Percentiles rank a stretch among this genome's conserved stretches.
Evolutionary conservation across 1,139 yeast species (phyloP).

Genomic region (Pichia norvegensis): DNA sequence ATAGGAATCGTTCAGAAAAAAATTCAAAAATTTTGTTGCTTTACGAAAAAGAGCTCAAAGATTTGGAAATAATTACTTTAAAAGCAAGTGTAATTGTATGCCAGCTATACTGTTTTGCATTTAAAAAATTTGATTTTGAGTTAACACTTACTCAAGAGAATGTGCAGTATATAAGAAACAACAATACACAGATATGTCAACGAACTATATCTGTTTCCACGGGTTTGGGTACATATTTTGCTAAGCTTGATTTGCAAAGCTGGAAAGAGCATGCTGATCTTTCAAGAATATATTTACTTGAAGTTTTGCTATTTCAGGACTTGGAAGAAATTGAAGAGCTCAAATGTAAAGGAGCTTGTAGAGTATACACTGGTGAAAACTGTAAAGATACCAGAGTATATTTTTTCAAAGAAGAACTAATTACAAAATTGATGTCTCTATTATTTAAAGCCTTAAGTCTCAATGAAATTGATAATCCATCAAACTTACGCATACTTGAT

Average conservation of each 20-base stretch:
- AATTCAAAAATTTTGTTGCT: background rate
- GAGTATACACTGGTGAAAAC: constrained; percentile 5
- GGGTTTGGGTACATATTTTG: background rate
- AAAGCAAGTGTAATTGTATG: background rate
- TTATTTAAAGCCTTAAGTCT: constrained; percentile 10
- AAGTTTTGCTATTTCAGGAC: background rate
- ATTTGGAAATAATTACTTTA: background rate
- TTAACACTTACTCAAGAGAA: background rate
- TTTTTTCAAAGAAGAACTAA: background rate
- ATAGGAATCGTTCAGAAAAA: background rate
- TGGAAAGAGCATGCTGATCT: background rate
- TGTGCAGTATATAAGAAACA: background rate
- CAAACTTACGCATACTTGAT: constrained; percentile 29
- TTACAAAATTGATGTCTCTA: background rate
- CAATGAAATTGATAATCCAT: constrained; percentile 33
- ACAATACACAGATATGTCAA: background rate
- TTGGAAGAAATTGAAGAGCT: background rate
- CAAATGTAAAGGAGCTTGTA: background rate
- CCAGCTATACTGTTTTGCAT: background rate
- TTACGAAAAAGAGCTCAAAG: background rate
- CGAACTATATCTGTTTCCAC: background rate
- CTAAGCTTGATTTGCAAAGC: background rate
- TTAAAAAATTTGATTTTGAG: background rate
- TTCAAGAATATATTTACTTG: background rate
- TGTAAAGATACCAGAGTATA: background rate